Conservation (phyloP, 371 early-diverging fungal genomes). For the Chytridiales sp. region DNA sequence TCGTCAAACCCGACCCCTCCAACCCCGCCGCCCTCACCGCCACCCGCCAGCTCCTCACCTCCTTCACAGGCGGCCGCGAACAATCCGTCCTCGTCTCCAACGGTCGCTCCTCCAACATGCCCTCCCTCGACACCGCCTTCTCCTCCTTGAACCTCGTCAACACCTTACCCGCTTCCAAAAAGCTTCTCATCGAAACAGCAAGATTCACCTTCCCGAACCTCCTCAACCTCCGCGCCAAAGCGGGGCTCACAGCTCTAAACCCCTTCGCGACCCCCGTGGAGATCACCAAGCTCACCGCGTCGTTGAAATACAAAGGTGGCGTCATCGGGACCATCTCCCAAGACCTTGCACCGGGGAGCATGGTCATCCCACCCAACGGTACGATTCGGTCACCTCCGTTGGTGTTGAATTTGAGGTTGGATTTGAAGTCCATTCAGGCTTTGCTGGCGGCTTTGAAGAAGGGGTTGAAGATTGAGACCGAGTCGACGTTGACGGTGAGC, state of each 20-base stretch:
- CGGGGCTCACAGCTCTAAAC: slow-evolving; percentile 9
- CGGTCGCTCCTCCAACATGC: not conserved
- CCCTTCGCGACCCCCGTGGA: slow-evolving; percentile 15
- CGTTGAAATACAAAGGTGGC: slow-evolving; percentile 3
- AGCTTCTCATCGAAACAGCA: not conserved
- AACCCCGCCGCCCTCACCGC: not conserved
- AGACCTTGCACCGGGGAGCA: not conserved
- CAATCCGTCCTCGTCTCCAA: not conserved
- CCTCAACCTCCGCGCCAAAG: not conserved
- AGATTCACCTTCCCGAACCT: slow-evolving; percentile 4
- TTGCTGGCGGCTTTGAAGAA: not conserved
- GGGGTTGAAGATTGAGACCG: not conserved
- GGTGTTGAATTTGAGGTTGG: slow-evolving; percentile 1
- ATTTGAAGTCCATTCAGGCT: not conserved
- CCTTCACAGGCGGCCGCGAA: not conserved
- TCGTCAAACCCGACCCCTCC: not conserved
- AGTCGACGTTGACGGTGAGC: slow-evolving; percentile 1
- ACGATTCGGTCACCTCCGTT: not conserved
- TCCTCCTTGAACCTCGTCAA: slow-evolving; percentile 1
- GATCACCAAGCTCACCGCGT: slow-evolving; percentile 4
- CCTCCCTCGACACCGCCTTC: slow-evolving; percentile 12
- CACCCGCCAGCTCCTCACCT: not conserved
- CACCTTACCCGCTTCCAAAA: slow-evolving; percentile 5
- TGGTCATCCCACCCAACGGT: slow-evolving; percentile 6
- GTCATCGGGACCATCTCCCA: slow-evolving; percentile 10